These are phyloP conservation scores for Eucalyptus polyanthemos DNA, from an alignment of 345 rosid genomes.

Conservation along the genomic window DNA sequence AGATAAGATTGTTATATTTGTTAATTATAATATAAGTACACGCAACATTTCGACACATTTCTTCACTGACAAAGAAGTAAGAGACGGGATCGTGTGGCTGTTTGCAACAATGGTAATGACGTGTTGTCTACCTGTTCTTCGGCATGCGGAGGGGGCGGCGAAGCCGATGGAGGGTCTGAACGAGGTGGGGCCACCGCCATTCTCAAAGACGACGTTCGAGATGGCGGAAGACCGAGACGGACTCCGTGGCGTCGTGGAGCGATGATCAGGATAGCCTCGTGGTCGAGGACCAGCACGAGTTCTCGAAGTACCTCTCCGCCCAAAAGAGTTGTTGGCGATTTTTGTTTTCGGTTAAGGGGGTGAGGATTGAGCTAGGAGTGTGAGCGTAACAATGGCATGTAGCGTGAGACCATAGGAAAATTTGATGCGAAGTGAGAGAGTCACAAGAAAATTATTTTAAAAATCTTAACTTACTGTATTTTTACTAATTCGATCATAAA, in stretches of 20 bases:
- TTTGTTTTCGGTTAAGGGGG: background rate
- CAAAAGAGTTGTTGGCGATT: background rate
- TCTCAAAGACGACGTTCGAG: background rate
- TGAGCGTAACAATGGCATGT: background rate
- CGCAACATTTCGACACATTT: background rate
- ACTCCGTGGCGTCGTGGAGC: background rate
- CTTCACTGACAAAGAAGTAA: background rate
- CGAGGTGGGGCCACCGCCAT: background rate
- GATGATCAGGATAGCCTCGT: background rate
- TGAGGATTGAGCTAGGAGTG: background rate
- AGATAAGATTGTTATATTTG: background rate
- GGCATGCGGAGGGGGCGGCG: background rate
- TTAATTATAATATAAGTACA: background rate
- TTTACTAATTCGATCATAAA: too few species aligned
- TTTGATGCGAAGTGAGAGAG: background rate
- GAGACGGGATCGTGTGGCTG: background rate
- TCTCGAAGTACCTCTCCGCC: background rate
- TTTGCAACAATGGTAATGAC: background rate
- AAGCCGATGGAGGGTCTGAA: background rate
- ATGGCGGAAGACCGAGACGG: background rate
- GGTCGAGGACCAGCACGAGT: background rate
- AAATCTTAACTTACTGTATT: background rate
- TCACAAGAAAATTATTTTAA: background rate
- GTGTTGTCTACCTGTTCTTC: background rate
- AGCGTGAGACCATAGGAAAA: background rate